phyloP scores from a whole-genome alignment of 352 stramenopile species.

The Phytopythium delawarense region DNA sequence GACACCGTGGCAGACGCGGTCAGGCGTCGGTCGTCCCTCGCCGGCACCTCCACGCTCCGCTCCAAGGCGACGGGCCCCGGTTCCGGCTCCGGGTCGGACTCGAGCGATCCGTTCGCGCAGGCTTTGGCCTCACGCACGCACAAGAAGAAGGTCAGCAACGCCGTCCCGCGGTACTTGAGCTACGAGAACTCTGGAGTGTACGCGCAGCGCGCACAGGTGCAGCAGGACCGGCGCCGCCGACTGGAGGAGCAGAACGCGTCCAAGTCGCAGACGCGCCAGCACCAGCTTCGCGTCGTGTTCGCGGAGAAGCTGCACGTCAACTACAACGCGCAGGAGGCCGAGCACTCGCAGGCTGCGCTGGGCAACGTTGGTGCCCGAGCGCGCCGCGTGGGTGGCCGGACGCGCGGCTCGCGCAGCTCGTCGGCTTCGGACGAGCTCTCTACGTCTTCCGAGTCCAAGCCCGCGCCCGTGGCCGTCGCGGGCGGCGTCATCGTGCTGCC shows the following conservation, averaged over 20 bases:
- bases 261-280: constrained; percentile 57
- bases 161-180: constrained; percentile 57
- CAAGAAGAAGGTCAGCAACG: constrained; percentile 44
- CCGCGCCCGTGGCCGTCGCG: background rate
- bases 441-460: background rate
- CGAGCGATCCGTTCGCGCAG: constrained; percentile 21
- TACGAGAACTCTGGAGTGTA: constrained; percentile 50
- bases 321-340: constrained; percentile 22
- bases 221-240: constrained; percentile 60
- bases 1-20: constrained; percentile 12
- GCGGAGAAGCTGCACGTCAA: constrained; percentile 47
- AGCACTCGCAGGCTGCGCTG: constrained; percentile 13
- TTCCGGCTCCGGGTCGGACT: constrained; percentile 24
- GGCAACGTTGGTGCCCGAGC: constrained; percentile 18
- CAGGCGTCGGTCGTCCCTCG: constrained; percentile 26
- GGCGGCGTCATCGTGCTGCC: constrained; percentile 7
- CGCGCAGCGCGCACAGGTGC: constrained; percentile 38
- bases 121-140: constrained; percentile 13
- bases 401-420: constrained; percentile 8
- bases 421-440: constrained; percentile 4
- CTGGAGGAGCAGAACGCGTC: constrained; percentile 57
- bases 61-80: constrained; percentile 15
- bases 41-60: constrained; percentile 8
- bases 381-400: constrained; percentile 5
- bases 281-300: constrained; percentile 42